Conservation (phyloP, 192 early-diverging fungal genomes). For the Entophlyctis luteolus region DNA sequence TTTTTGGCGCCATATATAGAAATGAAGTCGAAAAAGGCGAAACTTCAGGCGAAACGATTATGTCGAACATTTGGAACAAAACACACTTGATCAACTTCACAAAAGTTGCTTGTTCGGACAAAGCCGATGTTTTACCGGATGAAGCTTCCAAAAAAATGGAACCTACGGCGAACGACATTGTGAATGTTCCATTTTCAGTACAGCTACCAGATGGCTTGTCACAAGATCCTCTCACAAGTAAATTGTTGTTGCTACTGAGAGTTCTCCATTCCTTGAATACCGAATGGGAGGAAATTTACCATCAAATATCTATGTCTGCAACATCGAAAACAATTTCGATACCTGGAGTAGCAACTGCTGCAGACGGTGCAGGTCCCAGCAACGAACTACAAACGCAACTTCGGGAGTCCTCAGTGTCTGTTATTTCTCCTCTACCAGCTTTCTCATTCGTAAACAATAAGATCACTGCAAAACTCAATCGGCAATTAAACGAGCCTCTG, state of each 20-base stretch:
- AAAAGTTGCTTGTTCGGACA: slow-evolving; percentile 27
- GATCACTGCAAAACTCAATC: slow-evolving; percentile 76
- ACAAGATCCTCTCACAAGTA: neutral
- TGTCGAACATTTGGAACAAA: slow-evolving; percentile 52
- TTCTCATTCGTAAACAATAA: slow-evolving; percentile 72
- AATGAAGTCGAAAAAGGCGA: slow-evolving; percentile 39
- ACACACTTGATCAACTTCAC: slow-evolving; percentile 58
- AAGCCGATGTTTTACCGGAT: neutral
- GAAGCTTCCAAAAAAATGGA: neutral
- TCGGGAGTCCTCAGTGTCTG: neutral
- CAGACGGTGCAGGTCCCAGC: slow-evolving; percentile 2
- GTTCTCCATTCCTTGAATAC: slow-evolving; percentile 40
- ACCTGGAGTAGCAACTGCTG: slow-evolving; percentile 18
- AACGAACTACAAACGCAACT: neutral
- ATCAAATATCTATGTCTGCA: neutral
- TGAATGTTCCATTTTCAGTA: neutral
- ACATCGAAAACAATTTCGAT: neutral
- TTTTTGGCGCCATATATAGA: slow-evolving; percentile 66
- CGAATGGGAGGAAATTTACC: slow-evolving; percentile 41
- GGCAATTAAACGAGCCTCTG: slow-evolving; percentile 85
- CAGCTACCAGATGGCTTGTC: neutral
- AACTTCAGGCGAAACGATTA: neutral
- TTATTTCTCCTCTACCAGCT: slow-evolving; percentile 21
- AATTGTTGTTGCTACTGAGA: slow-evolving; percentile 35
- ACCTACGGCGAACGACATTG: neutral